phyloP scores from a whole-genome alignment of 352 stramenopile genomes.

The Phytophthora capsici region DNA sequence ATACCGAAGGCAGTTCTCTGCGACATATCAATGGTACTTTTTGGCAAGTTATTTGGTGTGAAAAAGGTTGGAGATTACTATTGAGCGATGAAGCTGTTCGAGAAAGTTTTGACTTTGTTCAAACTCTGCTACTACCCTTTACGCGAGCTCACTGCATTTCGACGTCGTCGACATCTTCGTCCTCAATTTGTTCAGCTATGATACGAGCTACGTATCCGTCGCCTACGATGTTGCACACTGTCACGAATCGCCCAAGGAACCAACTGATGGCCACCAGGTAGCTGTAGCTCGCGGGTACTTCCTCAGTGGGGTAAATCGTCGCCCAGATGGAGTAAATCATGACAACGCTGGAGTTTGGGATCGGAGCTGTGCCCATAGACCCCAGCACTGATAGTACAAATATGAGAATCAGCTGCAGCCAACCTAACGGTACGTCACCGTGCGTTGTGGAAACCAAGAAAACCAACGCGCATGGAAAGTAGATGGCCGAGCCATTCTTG shows the following conservation, averaged over 20 bases:
- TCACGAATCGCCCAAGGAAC: slow-evolving; percentile 76
- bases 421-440: slow-evolving; percentile 45
- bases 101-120: no score
- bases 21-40: no score
- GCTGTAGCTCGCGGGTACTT: slow-evolving; percentile 67
- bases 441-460: slow-evolving; percentile 69
- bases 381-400: slow-evolving; percentile 66
- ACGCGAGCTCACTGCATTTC: slow-evolving; percentile 16
- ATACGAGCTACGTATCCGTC: slow-evolving; percentile 79
- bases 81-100: background rate
- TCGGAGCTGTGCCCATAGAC: slow-evolving; percentile 65
- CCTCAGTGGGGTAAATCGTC: slow-evolving; percentile 64
- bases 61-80: background rate
- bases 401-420: slow-evolving; percentile 60
- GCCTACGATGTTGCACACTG: slow-evolving; percentile 72
- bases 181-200: slow-evolving; percentile 77
- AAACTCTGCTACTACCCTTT: no score
- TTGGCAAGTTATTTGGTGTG: no score
- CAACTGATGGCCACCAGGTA: slow-evolving; percentile 80
- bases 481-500: slow-evolving; percentile 83
- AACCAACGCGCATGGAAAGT: slow-evolving; percentile 70
- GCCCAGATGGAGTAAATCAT: slow-evolving; percentile 82
- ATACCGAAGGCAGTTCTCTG: no score
- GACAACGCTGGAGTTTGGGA: slow-evolving; percentile 73
- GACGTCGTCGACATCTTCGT: slow-evolving; percentile 40